These are phyloP conservation scores for Scalesia atractyloides DNA, from an alignment of 129 eudicot species.

Conservation along the genomic window DNA sequence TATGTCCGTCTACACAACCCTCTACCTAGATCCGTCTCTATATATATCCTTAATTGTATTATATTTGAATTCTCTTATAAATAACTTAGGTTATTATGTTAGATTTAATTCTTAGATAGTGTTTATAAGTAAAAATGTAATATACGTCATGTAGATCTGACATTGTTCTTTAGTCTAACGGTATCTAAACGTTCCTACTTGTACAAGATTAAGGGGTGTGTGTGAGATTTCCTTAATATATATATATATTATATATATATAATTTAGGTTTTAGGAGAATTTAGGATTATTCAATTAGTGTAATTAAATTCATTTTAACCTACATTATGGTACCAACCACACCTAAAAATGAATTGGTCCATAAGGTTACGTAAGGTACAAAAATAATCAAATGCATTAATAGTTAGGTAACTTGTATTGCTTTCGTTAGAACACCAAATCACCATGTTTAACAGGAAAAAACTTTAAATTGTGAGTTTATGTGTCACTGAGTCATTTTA, in stretches of 20 bases:
- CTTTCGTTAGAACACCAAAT: background rate
- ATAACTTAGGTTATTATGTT: background rate
- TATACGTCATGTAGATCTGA: no score
- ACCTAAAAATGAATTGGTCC: background rate
- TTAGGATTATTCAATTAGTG: no score
- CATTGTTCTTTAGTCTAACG: no score
- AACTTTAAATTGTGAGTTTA: background rate
- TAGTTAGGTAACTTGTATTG: background rate
- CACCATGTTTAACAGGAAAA: background rate
- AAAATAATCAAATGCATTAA: background rate
- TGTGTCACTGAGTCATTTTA: background rate
- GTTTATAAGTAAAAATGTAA: background rate
- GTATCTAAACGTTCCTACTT: no score
- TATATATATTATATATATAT: no score
- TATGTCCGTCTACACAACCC: no score
- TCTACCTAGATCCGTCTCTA: no score
- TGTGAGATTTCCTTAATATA: no score
- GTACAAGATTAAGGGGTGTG: no score
- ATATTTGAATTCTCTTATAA: background rate
- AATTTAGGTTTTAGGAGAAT: no score
- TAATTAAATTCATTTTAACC: background rate
- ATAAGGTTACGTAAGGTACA: slow-evolving; percentile 1
- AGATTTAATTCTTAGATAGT: background rate
- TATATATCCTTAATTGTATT: background rate
- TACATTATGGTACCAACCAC: background rate